Conservation (phyloP, 495 filamentous ascomycete genomes). For the Penicillium ucsense region DNA sequence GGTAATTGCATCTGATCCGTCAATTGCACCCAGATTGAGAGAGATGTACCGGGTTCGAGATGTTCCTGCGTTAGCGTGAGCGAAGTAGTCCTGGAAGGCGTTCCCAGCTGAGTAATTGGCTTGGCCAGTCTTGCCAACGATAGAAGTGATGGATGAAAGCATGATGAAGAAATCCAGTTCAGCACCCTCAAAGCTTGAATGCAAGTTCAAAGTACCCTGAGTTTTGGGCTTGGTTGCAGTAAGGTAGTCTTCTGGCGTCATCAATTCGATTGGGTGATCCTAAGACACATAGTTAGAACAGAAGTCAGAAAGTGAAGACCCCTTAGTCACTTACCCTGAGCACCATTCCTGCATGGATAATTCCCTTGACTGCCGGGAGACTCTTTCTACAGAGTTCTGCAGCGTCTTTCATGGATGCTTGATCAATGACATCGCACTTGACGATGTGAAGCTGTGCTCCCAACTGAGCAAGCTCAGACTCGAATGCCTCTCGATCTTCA, state of each 20-base stretch:
- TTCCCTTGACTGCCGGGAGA: neutral
- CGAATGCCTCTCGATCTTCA: neutral
- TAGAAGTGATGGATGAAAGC: neutral
- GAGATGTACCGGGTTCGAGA: neutral
- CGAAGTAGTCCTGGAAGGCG: neutral
- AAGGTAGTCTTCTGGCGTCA: neutral
- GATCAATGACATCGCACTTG: neutral
- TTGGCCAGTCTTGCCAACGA: neutral
- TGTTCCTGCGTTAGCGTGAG: neutral
- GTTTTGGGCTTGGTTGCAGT: neutral
- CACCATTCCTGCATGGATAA: neutral
- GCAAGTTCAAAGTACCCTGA: neutral
- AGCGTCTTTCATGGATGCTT: neutral
- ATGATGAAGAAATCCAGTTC: neutral
- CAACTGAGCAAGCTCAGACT: neutral
- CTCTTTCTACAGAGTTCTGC: neutral
- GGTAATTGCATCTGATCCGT: neutral
- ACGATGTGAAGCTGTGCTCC: neutral
- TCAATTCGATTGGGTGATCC: neutral
- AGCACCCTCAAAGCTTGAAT: neutral
- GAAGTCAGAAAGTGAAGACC: neutral
- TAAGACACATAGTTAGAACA: neutral
- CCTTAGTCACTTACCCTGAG: neutral
- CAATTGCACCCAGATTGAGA: neutral
- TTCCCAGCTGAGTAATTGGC: neutral